These are phyloP conservation scores for Elongisporangium senticosum DNA, from an alignment of 352 stramenopile genomes.

Conservation along the genomic window DNA sequence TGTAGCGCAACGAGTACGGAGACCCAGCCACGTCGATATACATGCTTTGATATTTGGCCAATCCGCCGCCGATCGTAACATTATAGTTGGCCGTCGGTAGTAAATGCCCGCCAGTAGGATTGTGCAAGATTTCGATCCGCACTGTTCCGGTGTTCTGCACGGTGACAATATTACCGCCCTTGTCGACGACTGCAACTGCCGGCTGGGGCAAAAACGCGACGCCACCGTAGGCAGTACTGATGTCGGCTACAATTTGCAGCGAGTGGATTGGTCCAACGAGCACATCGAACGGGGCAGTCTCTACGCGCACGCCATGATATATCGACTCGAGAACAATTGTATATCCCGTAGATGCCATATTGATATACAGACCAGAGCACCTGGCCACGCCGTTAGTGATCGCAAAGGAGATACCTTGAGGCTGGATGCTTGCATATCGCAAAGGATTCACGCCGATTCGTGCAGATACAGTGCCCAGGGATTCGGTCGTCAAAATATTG, in stretches of 20 bases:
- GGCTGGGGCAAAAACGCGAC: conserved; percentile 74
- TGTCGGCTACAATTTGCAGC: conserved; percentile 60
- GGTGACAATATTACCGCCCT: conserved; percentile 61
- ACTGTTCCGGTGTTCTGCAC: conserved; percentile 40
- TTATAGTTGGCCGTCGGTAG: conserved; percentile 40
- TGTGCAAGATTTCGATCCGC: conserved; percentile 63
- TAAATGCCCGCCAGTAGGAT: conserved; percentile 46
- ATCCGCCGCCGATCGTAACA: conserved; percentile 41
- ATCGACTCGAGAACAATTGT: conserved; percentile 64
- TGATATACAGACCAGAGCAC: conserved; percentile 69
- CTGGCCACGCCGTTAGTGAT: conserved; percentile 75
- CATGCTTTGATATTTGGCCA: conserved; percentile 52
- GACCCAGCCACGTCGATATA: conserved; percentile 77
- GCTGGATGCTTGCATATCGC: conserved; percentile 44
- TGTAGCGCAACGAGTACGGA: conserved; percentile 72
- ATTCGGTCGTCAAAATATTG: conserved; percentile 68
- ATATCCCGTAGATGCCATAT: conserved; percentile 53
- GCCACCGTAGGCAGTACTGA: conserved; percentile 76
- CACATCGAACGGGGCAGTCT: conserved; percentile 70
- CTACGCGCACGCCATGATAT: conserved; percentile 59
- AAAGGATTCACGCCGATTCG: conserved; percentile 48
- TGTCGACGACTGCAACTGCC: conserved; percentile 69
- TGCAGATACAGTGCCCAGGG: conserved; percentile 42
- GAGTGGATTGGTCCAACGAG: conserved; percentile 49
- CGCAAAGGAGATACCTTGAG: conserved; percentile 37